Base-by-base conservation (phyloP, 768 basidiomycete species). In the Vararia minispora region DNA sequence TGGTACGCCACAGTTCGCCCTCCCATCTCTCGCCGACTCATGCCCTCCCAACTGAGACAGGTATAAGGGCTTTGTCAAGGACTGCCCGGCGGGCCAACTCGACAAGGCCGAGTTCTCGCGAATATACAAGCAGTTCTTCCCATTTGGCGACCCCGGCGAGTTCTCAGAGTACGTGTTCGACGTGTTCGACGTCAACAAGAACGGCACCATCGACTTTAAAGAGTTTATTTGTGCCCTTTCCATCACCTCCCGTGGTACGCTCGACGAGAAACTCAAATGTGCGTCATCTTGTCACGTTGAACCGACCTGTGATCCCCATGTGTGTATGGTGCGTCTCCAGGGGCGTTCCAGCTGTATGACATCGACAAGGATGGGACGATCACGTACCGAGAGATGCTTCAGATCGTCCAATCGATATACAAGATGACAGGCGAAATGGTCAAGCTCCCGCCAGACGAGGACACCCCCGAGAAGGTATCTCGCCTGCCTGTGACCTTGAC, bases 401-500 rank as follows among this genome's bases (percentile, higher is more conserved):
- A 88, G 66, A 99, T 99, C 57, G 95, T 99, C 7, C 76, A 83
- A 52, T 83, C 89, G 31, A 99, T 99, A 64, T 99, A 98, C 72
- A 97, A 94, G 74, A 98, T 99, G 95, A 98, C 95, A 4, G 95
- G 95, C 14, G 80, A 92, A 60, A 97, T 98, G 92, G 94, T 98
- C 47, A 92, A 91, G 58, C 75, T 98, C 16, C 92, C 95, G n/a
- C 68, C 80, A 28, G 95, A 98, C 56, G 95, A 99, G 62, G 92
- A 98, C 64, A 99, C 95, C n/a, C 94, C 95, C 2, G 91, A 98
- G 62, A 99, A 98, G 86, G 92, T 78, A 26, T 22, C 20, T 37
- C 40, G 23, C 40, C 24, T 33, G 3, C 25, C 16, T 25, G 14
- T 8, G 11, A 12, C 22, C 41, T 17, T 26, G 22, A 17, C 12